phyloP scores from a whole-genome alignment of 2,329 filamentous ascomycete species.

The Xylogone sp. region DNA sequence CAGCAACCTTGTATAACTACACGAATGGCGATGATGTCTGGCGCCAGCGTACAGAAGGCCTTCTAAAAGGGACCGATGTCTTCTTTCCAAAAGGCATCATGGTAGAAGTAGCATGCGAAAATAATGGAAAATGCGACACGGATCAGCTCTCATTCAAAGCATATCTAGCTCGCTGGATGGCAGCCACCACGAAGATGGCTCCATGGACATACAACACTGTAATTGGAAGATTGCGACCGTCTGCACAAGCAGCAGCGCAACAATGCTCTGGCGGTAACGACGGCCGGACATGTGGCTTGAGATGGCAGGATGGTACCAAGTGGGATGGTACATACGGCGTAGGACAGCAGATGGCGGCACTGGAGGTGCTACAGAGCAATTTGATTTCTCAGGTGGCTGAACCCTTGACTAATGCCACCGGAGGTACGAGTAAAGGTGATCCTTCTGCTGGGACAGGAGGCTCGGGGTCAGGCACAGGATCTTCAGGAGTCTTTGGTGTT shows the following conservation, averaged over 20 bases:
- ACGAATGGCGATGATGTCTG: constrained; percentile 45
- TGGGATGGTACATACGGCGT: constrained; percentile 60
- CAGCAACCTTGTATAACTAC: constrained; percentile 67
- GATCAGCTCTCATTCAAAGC: constrained; percentile 64
- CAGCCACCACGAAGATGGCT: constrained; percentile 58
- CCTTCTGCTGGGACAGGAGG: constrained; percentile 24
- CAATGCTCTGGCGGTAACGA: constrained; percentile 56
- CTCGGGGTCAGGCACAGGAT: constrained; percentile 1
- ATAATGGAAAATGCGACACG: constrained; percentile 54
- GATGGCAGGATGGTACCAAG: constrained; percentile 49
- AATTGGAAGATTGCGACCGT: constrained; percentile 49
- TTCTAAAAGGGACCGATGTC: constrained; percentile 49
- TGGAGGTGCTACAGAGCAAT: constrained; percentile 62
- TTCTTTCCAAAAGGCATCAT: constrained; percentile 60
- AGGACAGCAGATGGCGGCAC: constrained; percentile 66
- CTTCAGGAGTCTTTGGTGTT: not conserved
- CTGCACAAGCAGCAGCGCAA: constrained; percentile 51
- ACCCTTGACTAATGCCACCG: constrained; percentile 46
- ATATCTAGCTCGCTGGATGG: constrained; percentile 59
- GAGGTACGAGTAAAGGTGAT: constrained; percentile 52
- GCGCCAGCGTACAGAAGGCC: constrained; percentile 53
- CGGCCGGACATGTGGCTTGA: constrained; percentile 54
- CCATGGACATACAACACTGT: constrained; percentile 52
- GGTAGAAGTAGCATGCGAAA: constrained; percentile 64
- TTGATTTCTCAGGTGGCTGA: constrained; percentile 43